Percentiles rank a stretch among this genome's conserved stretches.
Conservation (phyloP, 176 grass and related monocot species). For the Raddia distichophylla region DNA sequence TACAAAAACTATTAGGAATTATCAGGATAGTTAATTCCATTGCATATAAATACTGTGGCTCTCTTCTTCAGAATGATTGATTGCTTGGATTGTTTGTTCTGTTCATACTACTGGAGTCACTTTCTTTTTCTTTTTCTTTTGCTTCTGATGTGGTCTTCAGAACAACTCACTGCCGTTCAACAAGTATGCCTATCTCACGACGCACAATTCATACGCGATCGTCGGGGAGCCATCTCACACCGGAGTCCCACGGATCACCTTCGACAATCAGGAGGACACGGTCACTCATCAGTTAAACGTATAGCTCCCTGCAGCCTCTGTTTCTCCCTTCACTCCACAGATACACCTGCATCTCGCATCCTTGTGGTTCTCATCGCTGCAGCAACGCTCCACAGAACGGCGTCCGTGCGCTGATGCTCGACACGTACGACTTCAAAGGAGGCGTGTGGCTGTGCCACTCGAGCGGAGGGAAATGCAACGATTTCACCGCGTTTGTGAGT, state of each 20-base stretch:
- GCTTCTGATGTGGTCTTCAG: constrained; percentile 46
- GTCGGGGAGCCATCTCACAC: constrained; percentile 89
- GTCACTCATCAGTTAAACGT: constrained; percentile 85
- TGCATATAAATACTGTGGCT: background rate
- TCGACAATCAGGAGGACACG: constrained; percentile 86
- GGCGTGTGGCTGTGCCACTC: constrained; percentile 97
- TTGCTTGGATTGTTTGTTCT: background rate
- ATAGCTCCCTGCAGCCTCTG: constrained; percentile 38
- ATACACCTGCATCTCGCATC: constrained; percentile 4
- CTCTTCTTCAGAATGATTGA: background rate
- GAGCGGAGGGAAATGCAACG: constrained; percentile 72
- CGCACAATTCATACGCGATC: constrained; percentile 87
- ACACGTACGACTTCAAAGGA: constrained; percentile 85
- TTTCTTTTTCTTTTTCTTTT: background rate
- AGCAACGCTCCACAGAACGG: constrained; percentile 59
- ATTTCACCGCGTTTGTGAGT: constrained; percentile 95
- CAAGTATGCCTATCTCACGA: constrained; percentile 95
- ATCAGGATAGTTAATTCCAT: background rate
- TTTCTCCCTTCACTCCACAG: background rate
- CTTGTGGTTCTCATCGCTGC: background rate
- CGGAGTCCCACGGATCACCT: constrained; percentile 77
- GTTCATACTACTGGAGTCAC: constrained; percentile 4
- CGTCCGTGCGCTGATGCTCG: constrained; percentile 86
- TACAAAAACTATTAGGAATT: background rate
- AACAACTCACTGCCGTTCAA: constrained; percentile 96